Evolutionary conservation across 1,139 yeast species (phyloP).

Genomic region (Candida pseudoviswanathii): DNA sequence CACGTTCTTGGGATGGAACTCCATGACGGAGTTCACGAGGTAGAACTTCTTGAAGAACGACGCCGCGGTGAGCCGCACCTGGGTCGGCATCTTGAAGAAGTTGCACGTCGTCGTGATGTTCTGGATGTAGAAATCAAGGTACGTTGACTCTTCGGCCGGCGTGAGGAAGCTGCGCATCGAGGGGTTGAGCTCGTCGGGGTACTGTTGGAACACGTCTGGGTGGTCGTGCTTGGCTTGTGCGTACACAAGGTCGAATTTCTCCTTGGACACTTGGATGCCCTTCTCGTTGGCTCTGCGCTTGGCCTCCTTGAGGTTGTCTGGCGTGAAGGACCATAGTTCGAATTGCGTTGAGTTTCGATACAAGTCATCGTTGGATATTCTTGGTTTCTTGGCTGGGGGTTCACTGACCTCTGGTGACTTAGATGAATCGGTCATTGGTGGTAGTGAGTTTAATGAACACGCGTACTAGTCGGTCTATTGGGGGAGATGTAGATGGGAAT

Average conservation of each 20-base stretch:
- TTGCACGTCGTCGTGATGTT: slow-evolving; percentile 60
- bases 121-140: slow-evolving; percentile 70
- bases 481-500: no score
- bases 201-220: slow-evolving; percentile 30
- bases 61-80: slow-evolving; percentile 77
- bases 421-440: background rate
- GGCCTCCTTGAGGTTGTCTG: slow-evolving; percentile 50
- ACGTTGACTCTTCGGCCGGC: slow-evolving; percentile 67
- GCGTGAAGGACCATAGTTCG: slow-evolving; percentile 80
- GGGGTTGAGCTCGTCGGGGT: slow-evolving; percentile 28
- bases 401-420: background rate
- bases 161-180: slow-evolving; percentile 46
- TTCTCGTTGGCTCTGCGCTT: slow-evolving; percentile 52
- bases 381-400: slow-evolving; percentile 15
- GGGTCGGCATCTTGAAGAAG: slow-evolving; percentile 50
- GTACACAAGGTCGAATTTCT: slow-evolving; percentile 31
- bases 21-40: slow-evolving; percentile 77
- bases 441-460: no score
- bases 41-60: slow-evolving; percentile 82
- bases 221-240: slow-evolving; percentile 31
- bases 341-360: slow-evolving; percentile 87
- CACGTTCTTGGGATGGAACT: slow-evolving; percentile 81
- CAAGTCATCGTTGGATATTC: slow-evolving; percentile 73
- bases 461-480: no score
- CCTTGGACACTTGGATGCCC: slow-evolving; percentile 49